A percentile compares a stretch with the other conserved stretches of the same genome.
phyloP scores from a whole-genome alignment of 2,329 filamentous ascomycete genomes.

The Trichoderma sp. region DNA sequence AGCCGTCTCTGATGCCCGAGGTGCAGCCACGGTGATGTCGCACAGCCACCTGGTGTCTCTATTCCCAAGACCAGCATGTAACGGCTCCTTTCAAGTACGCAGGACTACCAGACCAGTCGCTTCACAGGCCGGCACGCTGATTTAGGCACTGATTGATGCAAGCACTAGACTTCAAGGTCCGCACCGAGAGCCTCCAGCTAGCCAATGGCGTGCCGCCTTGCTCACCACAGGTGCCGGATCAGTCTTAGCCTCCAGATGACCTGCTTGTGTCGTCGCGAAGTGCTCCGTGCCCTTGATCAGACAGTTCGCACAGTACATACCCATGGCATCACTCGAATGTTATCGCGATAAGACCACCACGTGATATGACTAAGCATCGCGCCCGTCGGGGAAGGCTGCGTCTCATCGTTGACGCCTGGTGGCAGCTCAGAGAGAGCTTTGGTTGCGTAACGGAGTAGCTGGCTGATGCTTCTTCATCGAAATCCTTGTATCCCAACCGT shows the following conservation, averaged over 20 bases:
- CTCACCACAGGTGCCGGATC: constrained; percentile 6
- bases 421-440: constrained; percentile 22
- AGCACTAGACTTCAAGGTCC: constrained; percentile 20
- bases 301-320: too few relatives aligned
- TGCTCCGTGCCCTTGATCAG: too few relatives aligned
- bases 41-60: too few relatives aligned
- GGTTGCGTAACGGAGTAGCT: constrained; percentile 27
- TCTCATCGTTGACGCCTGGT: constrained; percentile 29
- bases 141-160: constrained; percentile 24
- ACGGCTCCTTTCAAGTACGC: too few relatives aligned
- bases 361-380: constrained; percentile 30
- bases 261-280: too few relatives aligned
- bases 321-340: too few relatives aligned
- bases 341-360: constrained; percentile 24
- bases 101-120: too few relatives aligned
- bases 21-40: neutral
- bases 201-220: constrained; percentile 4
- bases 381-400: constrained; percentile 24
- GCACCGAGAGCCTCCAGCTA: neutral
- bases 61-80: too few relatives aligned
- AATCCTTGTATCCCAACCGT: neutral
- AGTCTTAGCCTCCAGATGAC: neutral
- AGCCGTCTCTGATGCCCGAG: neutral
- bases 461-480: constrained; percentile 16
- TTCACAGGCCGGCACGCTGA: too few relatives aligned